Conservation (phyloP, 2,329 filamentous ascomycete species). For the Trichothecium roseum region DNA sequence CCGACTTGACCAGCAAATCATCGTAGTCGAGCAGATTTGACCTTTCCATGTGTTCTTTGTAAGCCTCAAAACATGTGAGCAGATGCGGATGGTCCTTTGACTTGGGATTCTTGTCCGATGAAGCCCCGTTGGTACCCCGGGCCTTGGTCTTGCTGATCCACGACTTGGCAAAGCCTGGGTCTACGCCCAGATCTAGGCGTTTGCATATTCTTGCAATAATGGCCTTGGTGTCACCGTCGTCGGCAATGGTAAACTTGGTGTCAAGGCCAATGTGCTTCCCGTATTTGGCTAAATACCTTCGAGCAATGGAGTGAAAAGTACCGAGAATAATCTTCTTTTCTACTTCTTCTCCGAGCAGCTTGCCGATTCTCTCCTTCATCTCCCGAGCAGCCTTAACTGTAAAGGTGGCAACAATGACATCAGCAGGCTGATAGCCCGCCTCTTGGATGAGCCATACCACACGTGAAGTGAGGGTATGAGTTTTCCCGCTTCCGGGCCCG, state of each 20-base stretch:
- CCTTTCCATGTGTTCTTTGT: constrained; percentile 62
- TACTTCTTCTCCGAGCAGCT: constrained; percentile 65
- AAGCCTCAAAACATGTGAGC: constrained; percentile 58
- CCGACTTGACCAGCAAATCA: constrained; percentile 76
- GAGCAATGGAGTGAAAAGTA: constrained; percentile 89
- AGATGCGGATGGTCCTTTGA: constrained; percentile 45
- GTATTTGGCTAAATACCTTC: constrained; percentile 74
- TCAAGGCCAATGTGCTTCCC: constrained; percentile 74
- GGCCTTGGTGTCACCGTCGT: constrained; percentile 67
- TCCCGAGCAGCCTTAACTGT: constrained; percentile 90
- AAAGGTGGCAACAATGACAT: constrained; percentile 92
- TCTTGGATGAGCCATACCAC: constrained; percentile 79
- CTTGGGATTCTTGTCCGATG: constrained; percentile 24
- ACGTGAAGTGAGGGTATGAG: constrained; percentile 85
- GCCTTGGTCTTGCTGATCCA: constrained; percentile 66
- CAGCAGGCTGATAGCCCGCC: constrained; percentile 63
- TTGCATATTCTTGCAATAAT: constrained; percentile 80
- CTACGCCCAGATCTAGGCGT: constrained; percentile 55
- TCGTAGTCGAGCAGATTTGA: constrained; percentile 91
- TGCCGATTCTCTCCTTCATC: constrained; percentile 82
- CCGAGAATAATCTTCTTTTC: constrained; percentile 75
- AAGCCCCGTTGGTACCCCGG: constrained; percentile 37
- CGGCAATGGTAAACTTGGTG: constrained; percentile 83
- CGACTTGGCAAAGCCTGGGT: constrained; percentile 58
- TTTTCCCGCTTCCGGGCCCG: constrained; percentile 72